Evolutionary conservation across 257 asterid species (phyloP), one percentile per base, ranked within the genome.

Genomic region (Jacaranda mimosifolia): DNA sequence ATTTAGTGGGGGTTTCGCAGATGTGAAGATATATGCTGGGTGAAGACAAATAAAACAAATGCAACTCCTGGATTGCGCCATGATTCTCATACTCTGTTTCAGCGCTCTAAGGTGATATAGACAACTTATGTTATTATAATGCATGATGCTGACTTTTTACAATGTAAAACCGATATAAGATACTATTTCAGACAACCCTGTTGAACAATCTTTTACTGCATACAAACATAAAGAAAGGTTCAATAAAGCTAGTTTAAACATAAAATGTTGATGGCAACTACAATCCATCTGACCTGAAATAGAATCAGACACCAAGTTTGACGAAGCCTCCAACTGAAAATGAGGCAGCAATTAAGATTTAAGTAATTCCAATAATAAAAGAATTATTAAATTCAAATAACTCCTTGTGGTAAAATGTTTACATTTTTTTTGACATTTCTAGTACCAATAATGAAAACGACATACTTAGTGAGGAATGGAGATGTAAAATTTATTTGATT

Each of bases 1-100:
- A 15, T 73, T 77, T 79, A 96, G 99, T 96, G 99, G 99, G 99
- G 99, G 80, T 96, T 96, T 83, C 96, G 99, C 73, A 90, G 99
- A 85, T 96, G 99, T 88, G 99, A 96, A 88, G 99, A 96, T 83
- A 93, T 96, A 86, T 96, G 98, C 85, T 96, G 99, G 99, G 99
- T 96, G 86, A 96, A 96, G 89, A 91, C 97, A 26, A 96, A 96
- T 84, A 96, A 96, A 84, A 85, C 88, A 57, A 96, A 82, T 86
- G 99, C 97, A 72, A 87, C 97, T 80, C 97, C 97, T 51, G 99
- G 98, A 75, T 76, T 90, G 83, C 97, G 99, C 53, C 99, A 96
- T 80, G 99, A 96, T 85, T 91, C 98, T 79, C 98, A 88, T 84
- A 96, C 99, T 82, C 84, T 96, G 46, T 89, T 90, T 78, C 99